Evolutionary conservation across 2,329 filamentous ascomycete species (phyloP).

Genomic region (Fusarium gaditjirri): DNA sequence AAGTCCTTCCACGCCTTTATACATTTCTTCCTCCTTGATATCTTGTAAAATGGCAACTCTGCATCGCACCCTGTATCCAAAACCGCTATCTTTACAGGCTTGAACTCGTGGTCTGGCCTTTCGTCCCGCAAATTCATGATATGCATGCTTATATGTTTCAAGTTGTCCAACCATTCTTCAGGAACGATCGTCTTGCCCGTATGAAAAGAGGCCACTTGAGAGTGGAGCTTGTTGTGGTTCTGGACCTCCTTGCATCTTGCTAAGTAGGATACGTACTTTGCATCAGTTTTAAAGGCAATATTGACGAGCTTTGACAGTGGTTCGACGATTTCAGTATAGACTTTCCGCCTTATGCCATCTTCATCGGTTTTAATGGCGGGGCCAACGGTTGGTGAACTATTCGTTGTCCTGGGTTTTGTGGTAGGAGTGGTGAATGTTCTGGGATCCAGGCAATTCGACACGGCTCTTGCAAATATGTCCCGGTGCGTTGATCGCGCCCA

Average conservation of each 20-base stretch:
- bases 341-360: rapidly evolving
- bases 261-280: background rate
- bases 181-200: background rate
- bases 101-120: background rate
- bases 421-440: background rate
- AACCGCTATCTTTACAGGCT: background rate
- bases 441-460: background rate
- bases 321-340: background rate
- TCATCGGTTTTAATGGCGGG: rapidly evolving
- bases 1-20: background rate
- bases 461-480: rapidly evolving
- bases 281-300: background rate
- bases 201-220: rapidly evolving
- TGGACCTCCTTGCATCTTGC: background rate
- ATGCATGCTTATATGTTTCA: background rate
- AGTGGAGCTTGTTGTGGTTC: rapidly evolving
- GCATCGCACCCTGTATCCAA: background rate
- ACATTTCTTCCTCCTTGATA: rapidly evolving
- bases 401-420: rapidly evolving
- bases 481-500: background rate
- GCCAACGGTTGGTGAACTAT: rapidly evolving
- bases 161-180: background rate
- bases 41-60: background rate
- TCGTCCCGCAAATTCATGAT: rapidly evolving
- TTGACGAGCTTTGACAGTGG: rapidly evolving